These are phyloP conservation scores for Aspergillus nanangensis DNA, from an alignment of 495 filamentous ascomycete species.

Conservation along the genomic window DNA sequence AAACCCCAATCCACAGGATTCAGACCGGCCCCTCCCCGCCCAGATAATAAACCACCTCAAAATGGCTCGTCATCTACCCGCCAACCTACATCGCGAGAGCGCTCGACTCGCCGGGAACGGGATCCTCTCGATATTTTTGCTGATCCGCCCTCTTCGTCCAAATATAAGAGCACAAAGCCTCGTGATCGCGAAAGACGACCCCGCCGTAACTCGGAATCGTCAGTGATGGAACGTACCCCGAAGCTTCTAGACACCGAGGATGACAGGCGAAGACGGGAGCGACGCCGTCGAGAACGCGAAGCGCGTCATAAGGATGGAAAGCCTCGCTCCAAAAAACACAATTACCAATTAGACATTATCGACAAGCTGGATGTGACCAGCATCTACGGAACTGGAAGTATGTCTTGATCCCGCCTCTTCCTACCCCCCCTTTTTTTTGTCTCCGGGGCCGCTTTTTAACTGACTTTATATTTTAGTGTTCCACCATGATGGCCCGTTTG, in stretches of 20 bases:
- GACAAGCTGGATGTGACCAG: slow-evolving; percentile 97
- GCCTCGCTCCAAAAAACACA: slow-evolving; percentile 36
- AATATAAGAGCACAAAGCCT: slow-evolving; percentile 21
- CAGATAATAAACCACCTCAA: slow-evolving; percentile 28
- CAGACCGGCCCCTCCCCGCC: slow-evolving; percentile 33
- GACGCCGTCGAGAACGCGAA: slow-evolving; percentile 65
- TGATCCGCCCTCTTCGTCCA: slow-evolving; percentile 42
- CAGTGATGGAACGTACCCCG: slow-evolving; percentile 62
- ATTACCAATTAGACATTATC: slow-evolving; percentile 80
- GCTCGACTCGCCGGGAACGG: slow-evolving; percentile 26
- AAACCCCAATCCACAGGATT: slow-evolving; percentile 32
- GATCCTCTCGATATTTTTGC: slow-evolving; percentile 56
- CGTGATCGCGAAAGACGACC: slow-evolving; percentile 46
- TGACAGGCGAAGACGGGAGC: slow-evolving; percentile 69
- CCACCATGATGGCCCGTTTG: slow-evolving; percentile 97
- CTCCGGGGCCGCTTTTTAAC: slow-evolving; percentile 6
- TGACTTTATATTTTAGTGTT: slow-evolving; percentile 62
- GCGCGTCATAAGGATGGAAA: slow-evolving; percentile 56
- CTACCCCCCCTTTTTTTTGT: slow-evolving; percentile 1
- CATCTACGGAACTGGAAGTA: slow-evolving; percentile 92
- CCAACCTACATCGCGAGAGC: slow-evolving; percentile 22
- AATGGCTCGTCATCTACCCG: slow-evolving; percentile 21
- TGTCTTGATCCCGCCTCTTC: slow-evolving; percentile 29
- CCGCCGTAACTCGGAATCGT: slow-evolving; percentile 92
- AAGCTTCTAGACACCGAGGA: slow-evolving; percentile 66